These are phyloP conservation scores for Talaromyces sp. DNA, from an alignment of 2,329 filamentous ascomycete genomes.

Conservation along the genomic window DNA sequence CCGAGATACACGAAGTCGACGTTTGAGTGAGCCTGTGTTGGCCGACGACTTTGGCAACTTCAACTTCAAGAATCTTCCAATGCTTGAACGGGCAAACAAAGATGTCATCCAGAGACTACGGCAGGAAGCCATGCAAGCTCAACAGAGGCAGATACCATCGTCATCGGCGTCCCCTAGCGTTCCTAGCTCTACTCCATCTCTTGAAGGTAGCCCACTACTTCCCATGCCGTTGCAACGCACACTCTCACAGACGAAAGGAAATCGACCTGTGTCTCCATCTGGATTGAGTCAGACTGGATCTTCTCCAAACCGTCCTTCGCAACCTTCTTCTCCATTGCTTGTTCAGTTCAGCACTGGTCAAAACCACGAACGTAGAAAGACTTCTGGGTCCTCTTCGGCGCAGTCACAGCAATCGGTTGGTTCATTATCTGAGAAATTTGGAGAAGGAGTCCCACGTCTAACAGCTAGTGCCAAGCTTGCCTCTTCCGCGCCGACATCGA, in stretches of 20 bases:
- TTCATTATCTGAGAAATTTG: constrained; percentile 64
- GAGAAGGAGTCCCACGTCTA: constrained; percentile 66
- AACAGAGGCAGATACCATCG: constrained; percentile 46
- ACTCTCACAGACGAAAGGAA: constrained; percentile 75
- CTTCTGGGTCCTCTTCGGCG: constrained; percentile 80
- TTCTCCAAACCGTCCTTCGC: constrained; percentile 78
- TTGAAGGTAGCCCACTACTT: constrained; percentile 81
- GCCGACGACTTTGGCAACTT: constrained; percentile 95
- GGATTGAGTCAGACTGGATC: constrained; percentile 72
- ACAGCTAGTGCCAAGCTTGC: constrained; percentile 47
- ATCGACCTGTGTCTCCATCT: constrained; percentile 82
- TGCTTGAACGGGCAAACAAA: constrained; percentile 96
- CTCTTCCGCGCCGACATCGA: constrained; percentile 52
- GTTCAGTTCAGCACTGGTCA: constrained; percentile 90
- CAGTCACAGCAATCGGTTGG: constrained; percentile 71
- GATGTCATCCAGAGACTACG: constrained; percentile 95
- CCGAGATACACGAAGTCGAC: constrained; percentile 77
- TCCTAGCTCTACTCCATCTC: constrained; percentile 56
- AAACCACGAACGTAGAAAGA: constrained; percentile 78
- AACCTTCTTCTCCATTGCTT: constrained; percentile 83
- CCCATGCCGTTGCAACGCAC: constrained; percentile 75
- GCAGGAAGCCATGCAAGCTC: constrained; percentile 76
- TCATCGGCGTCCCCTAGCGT: constrained; percentile 25
- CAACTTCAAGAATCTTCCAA: constrained; percentile 93
- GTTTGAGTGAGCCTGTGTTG: constrained; percentile 82